A percentile compares a stretch with the other conserved stretches of the same genome.
phyloP scores from a whole-genome alignment of 148 eudicot genomes.

The Vaccinium corymbosum region DNA sequence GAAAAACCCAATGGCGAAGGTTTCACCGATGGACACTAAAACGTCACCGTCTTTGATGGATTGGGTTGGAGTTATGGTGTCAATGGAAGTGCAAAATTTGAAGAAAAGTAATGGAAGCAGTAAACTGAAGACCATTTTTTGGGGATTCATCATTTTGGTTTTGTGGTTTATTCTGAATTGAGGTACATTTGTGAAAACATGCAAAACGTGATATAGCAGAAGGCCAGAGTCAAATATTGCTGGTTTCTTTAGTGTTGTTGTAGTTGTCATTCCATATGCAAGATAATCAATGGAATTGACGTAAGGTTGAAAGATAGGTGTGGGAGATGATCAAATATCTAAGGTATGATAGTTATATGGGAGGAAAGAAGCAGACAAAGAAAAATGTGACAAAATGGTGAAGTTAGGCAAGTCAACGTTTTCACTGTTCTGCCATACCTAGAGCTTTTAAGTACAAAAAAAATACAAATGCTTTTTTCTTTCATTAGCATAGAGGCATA shows the following conservation, averaged over 20 bases:
- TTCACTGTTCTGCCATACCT: too few species aligned
- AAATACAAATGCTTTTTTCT: too few species aligned
- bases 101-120: background rate
- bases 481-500: too few species aligned
- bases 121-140: background rate
- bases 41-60: background rate
- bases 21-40: conserved; percentile 5
- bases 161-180: background rate
- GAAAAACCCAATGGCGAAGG: too few species aligned
- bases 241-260: background rate
- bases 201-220: background rate
- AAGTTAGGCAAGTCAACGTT: too few species aligned
- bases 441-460: too few species aligned
- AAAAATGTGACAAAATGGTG: too few species aligned
- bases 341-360: too few species aligned
- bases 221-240: background rate
- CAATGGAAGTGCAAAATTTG: background rate
- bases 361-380: too few species aligned
- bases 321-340: too few species aligned
- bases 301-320: background rate
- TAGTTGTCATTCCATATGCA: background rate
- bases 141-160: background rate
- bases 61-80: conserved; percentile 9
- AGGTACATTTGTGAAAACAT: background rate
- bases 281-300: background rate